phyloP scores from a whole-genome alignment of 2,329 filamentous ascomycete genomes.

The Penicillium hordei region DNA sequence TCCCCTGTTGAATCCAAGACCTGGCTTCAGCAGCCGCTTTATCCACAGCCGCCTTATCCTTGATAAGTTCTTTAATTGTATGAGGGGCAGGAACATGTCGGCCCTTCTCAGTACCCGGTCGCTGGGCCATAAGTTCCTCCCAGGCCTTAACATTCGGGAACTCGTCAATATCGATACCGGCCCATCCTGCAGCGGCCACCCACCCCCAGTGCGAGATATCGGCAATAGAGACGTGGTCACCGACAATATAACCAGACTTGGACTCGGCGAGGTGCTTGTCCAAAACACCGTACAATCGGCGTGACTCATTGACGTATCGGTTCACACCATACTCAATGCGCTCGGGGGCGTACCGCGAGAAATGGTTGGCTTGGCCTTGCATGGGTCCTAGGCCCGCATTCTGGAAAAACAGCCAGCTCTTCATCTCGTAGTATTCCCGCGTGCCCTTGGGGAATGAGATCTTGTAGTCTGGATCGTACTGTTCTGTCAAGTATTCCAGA shows the following conservation, averaged over 20 bases:
- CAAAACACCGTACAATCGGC: slow-evolving; percentile 76
- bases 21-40: slow-evolving; percentile 54
- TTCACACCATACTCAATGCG: slow-evolving; percentile 79
- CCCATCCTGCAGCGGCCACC: slow-evolving; percentile 62
- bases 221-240: slow-evolving; percentile 54
- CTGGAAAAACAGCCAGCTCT: slow-evolving; percentile 76
- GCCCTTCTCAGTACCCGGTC: slow-evolving; percentile 73
- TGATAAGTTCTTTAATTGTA: slow-evolving; percentile 59
- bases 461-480: slow-evolving; percentile 79
- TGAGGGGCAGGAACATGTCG: slow-evolving; percentile 68
- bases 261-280: slow-evolving; percentile 64
- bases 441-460: slow-evolving; percentile 73
- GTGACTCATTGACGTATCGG: slow-evolving; percentile 78
- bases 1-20: slow-evolving; percentile 67
- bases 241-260: slow-evolving; percentile 53
- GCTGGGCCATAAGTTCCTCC: slow-evolving; percentile 68
- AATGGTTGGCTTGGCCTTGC: slow-evolving; percentile 85
- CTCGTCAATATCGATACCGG: slow-evolving; percentile 67
- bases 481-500: slow-evolving; percentile 77
- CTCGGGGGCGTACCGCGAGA: slow-evolving; percentile 76
- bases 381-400: slow-evolving; percentile 80
- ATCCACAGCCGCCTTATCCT: slow-evolving; percentile 59
- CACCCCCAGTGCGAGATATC: slow-evolving; percentile 82
- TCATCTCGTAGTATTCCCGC: slow-evolving; percentile 74
- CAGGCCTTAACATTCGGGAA: slow-evolving; percentile 76